These are phyloP conservation scores for Oryza officinalis DNA, from an alignment of 176 grass and related monocot species.

Conservation along the genomic window DNA sequence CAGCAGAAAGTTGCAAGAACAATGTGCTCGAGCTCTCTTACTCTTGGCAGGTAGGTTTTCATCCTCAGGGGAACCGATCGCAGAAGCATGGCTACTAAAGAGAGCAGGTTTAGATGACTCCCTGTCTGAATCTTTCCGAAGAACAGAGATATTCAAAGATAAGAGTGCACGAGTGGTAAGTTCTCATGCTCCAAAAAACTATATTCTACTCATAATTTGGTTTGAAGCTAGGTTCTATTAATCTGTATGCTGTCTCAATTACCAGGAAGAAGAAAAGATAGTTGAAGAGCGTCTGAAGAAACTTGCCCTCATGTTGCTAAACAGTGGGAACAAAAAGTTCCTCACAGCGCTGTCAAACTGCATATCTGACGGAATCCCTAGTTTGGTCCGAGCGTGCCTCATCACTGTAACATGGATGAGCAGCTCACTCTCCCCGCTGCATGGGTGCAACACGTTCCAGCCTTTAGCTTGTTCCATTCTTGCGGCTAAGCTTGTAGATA, in stretches of 20 bases:
- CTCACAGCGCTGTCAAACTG: slow-evolving; percentile 71
- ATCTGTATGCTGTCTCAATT: slow-evolving; percentile 1
- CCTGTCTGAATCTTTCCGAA: slow-evolving; percentile 77
- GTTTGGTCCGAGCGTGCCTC: slow-evolving; percentile 64
- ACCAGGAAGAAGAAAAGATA: slow-evolving; percentile 85
- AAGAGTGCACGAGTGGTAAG: slow-evolving; percentile 62
- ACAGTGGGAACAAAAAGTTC: slow-evolving; percentile 67
- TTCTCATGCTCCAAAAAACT: slow-evolving; percentile 15
- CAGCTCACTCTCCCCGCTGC: slow-evolving; percentile 54
- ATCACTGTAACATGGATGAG: slow-evolving; percentile 83
- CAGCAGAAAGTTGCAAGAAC: slow-evolving; percentile 75
- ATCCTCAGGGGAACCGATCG: slow-evolving; percentile 60
- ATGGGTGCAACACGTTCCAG: slow-evolving; percentile 59
- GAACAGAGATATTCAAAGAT: slow-evolving; percentile 66
- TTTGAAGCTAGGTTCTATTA: background rate
- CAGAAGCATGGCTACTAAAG: slow-evolving; percentile 85
- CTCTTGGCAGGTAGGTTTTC: slow-evolving; percentile 87
- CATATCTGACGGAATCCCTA: slow-evolving; percentile 65
- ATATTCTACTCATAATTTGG: slow-evolving; percentile 11
- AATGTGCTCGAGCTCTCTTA: slow-evolving; percentile 75
- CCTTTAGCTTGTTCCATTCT: slow-evolving; percentile 71
- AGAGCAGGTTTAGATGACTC: slow-evolving; percentile 80
- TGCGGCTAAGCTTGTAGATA: slow-evolving; percentile 60
- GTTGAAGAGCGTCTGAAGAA: slow-evolving; percentile 74
- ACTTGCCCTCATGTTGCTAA: slow-evolving; percentile 59